These are phyloP conservation scores for Pestalotiopsis sp. DNA, from an alignment of 2,329 filamentous ascomycete genomes.

Conservation along the genomic window DNA sequence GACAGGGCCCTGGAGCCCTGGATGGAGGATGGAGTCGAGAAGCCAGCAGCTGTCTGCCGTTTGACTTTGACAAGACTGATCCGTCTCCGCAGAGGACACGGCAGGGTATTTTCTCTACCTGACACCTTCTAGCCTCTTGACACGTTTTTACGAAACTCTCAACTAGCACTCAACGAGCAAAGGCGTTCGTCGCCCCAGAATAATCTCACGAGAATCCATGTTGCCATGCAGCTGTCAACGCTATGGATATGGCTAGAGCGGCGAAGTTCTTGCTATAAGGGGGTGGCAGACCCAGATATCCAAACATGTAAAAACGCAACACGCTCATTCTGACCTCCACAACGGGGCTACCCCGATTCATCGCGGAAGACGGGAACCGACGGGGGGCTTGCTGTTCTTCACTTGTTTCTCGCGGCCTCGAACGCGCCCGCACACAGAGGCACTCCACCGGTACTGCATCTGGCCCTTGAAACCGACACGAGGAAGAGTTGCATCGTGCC, in stretches of 20 bases:
- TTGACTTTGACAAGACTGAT: background rate
- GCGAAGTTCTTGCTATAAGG: background rate
- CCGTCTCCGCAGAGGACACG: background rate
- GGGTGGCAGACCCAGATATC: background rate
- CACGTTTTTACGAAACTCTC: background rate
- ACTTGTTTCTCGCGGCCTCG: background rate
- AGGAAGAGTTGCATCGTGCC: background rate
- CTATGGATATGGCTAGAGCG: background rate
- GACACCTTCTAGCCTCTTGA: conserved; percentile 3
- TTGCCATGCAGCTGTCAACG: conserved; percentile 7
- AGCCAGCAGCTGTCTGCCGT: background rate
- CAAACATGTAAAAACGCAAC: background rate
- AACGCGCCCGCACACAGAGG: background rate
- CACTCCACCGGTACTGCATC: background rate
- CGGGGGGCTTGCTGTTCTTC: background rate
- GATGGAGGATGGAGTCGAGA: background rate
- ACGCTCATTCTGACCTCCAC: background rate
- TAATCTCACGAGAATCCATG: background rate
- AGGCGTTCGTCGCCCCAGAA: background rate
- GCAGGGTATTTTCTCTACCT: background rate
- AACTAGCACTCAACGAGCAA: background rate
- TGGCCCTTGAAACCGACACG: background rate
- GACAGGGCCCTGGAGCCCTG: background rate
- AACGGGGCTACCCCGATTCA: background rate
- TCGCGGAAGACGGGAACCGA: conserved; percentile 1